These are phyloP conservation scores for Taiwanofungus camphoratus DNA, from an alignment of 1,284 basidiomycete genomes.

Conservation along the genomic window DNA sequence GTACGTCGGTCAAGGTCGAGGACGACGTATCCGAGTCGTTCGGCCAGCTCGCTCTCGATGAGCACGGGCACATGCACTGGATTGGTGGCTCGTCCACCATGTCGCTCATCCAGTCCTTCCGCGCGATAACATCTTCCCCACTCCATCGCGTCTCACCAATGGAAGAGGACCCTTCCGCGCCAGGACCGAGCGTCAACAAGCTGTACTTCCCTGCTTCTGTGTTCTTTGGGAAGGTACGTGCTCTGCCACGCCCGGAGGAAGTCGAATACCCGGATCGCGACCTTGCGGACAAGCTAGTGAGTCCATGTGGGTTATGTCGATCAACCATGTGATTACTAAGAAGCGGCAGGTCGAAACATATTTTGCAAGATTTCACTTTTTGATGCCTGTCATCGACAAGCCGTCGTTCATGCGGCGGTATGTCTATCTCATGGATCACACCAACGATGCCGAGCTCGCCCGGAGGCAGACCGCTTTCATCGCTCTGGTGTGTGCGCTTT, in stretches of 20 bases:
- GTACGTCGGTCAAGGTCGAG: slow-evolving; percentile 51
- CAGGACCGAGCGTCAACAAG: slow-evolving; percentile 72
- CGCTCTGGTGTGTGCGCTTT: slow-evolving; percentile 75
- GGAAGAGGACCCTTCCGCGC: slow-evolving; percentile 73
- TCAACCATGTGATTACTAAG: not conserved
- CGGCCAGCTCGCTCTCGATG: slow-evolving; percentile 82
- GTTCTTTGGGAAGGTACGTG: slow-evolving; percentile 81
- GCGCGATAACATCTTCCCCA: slow-evolving; percentile 65
- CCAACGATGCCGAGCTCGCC: slow-evolving; percentile 43
- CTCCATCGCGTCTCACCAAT: slow-evolving; percentile 73
- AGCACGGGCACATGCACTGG: slow-evolving; percentile 88
- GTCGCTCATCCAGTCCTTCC: slow-evolving; percentile 86
- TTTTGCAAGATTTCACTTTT: slow-evolving; percentile 78
- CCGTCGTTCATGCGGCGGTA: slow-evolving; percentile 73
- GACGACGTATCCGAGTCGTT: slow-evolving; percentile 74
- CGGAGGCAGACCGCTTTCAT: slow-evolving; percentile 67
- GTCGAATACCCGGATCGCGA: slow-evolving; percentile 82
- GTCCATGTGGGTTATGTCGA: slow-evolving; percentile 15
- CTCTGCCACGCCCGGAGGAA: slow-evolving; percentile 78
- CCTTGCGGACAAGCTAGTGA: slow-evolving; percentile 75
- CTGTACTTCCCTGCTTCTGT: slow-evolving; percentile 86
- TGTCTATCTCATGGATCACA: slow-evolving; percentile 66
- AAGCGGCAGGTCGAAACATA: slow-evolving; percentile 73
- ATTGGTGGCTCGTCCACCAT: slow-evolving; percentile 88
- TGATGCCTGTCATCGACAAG: slow-evolving; percentile 82